phyloP scores from a whole-genome alignment of 208 protist genomes.

The Tritrichomonas foetus region DNA sequence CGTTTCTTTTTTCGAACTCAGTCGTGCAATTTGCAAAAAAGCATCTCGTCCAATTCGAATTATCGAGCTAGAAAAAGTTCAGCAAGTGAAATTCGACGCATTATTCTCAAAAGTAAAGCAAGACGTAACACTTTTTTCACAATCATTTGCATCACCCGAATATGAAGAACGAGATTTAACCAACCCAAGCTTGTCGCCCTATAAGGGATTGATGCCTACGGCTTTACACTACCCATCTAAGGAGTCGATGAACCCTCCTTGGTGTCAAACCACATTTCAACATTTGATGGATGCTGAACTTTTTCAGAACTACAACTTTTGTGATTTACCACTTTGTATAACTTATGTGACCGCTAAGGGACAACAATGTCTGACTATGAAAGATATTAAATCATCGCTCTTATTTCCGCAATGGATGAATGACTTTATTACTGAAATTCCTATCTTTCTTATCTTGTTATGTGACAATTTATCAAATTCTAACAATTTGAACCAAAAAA shows the following conservation, averaged over 20 bases:
- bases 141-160: background rate
- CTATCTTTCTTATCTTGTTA: background rate
- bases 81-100: background rate
- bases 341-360: background rate
- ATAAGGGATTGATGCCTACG: background rate
- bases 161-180: background rate
- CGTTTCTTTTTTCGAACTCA: background rate
- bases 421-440: background rate
- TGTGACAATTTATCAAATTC: background rate
- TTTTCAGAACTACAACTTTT: background rate
- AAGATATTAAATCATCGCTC: background rate
- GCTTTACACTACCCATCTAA: background rate
- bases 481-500: background rate
- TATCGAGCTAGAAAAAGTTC: background rate
- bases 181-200: background rate
- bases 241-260: background rate
- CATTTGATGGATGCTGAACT: background rate
- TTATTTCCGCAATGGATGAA: conserved; percentile 25
- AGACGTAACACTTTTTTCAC: background rate
- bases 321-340: background rate
- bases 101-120: background rate
- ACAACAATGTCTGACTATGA: too few species aligned
- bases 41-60: background rate
- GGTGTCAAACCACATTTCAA: background rate
- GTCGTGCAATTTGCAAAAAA: background rate